Evolutionary conservation across 768 basidiomycete genomes (phyloP).

Genomic region (Multifurca ochricompacta): DNA sequence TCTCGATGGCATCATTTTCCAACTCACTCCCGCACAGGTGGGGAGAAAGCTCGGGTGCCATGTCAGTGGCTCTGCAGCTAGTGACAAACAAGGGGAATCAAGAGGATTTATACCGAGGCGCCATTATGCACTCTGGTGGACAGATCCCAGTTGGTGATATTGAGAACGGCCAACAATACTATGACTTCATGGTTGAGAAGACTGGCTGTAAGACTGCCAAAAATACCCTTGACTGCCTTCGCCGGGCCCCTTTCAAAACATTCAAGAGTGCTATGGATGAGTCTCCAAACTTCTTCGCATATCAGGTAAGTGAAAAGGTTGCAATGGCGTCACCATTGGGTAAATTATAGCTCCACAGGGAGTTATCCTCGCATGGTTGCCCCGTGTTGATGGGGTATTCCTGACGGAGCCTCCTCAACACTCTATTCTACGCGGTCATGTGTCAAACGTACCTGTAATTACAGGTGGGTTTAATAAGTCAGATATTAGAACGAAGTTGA

Average conservation of each 20-base stretch:
- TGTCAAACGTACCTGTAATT: constrained; percentile 22
- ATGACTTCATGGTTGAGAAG: constrained; percentile 34
- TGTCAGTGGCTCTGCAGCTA: constrained; percentile 38
- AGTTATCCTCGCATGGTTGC: constrained; percentile 22
- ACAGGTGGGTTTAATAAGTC: constrained; percentile 14
- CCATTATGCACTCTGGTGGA: constrained; percentile 39
- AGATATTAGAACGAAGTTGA: neutral
- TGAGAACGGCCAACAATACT: constrained; percentile 30
- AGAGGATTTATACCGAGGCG: constrained; percentile 36
- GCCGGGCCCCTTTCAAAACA: constrained; percentile 28
- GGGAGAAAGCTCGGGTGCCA: constrained; percentile 50
- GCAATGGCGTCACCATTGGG: too few relatives aligned
- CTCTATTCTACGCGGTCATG: constrained; percentile 19
- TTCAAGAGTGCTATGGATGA: constrained; percentile 30
- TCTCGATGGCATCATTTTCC: neutral
- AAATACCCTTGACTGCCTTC: constrained; percentile 40
- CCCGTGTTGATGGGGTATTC: constrained; percentile 26
- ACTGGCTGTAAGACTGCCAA: constrained; percentile 30
- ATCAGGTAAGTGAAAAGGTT: constrained; percentile 26
- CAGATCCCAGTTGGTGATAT: constrained; percentile 28
- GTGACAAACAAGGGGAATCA: constrained; percentile 33
- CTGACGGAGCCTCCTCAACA: constrained; percentile 21
- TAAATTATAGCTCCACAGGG: constrained; percentile 15
- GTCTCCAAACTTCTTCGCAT: constrained; percentile 28
- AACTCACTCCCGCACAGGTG: constrained; percentile 27